phyloP scores from a whole-genome alignment of 2,329 filamentous ascomycete genomes.

The Hymenoscyphus infarciens region DNA sequence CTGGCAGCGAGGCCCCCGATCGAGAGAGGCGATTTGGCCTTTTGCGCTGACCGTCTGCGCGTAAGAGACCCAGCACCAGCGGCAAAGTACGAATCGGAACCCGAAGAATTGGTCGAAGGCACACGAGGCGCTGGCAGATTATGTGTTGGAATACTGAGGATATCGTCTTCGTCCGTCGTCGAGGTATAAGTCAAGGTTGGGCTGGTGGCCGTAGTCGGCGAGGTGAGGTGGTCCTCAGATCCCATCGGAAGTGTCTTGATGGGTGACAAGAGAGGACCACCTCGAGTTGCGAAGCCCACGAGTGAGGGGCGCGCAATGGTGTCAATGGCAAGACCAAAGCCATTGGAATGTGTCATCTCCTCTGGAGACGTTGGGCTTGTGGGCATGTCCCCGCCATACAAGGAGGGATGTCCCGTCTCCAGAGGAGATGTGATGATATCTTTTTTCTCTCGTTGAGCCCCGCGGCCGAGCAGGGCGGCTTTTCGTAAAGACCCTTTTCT shows the following conservation, averaged over 20 bases:
- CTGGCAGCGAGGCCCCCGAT: conserved; percentile 50
- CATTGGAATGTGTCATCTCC: conserved; percentile 21
- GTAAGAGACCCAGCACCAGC: conserved; percentile 38
- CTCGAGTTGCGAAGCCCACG: conserved; percentile 43
- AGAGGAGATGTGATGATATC: conserved; percentile 43
- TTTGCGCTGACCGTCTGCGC: conserved; percentile 33
- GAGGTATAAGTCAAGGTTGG: conserved; percentile 61
- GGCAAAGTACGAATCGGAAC: conserved; percentile 62
- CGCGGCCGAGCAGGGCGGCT: conserved; percentile 76
- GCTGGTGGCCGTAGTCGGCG: conserved; percentile 42
- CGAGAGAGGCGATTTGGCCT: conserved; percentile 56
- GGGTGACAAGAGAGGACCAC: conserved; percentile 26
- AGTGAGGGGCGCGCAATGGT: conserved; percentile 45
- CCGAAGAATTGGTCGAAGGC: conserved; percentile 46
- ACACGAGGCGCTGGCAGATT: conserved; percentile 42
- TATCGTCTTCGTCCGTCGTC: conserved; percentile 82
- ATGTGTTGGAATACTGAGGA: conserved; percentile 57
- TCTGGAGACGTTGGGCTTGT: conserved; percentile 29
- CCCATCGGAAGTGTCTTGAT: conserved; percentile 35
- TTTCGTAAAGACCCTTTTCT: conserved; percentile 84
- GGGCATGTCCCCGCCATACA: conserved; percentile 21
- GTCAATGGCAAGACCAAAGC: conserved; percentile 47
- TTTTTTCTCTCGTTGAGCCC: conserved; percentile 57
- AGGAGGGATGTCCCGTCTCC: conserved; percentile 31
- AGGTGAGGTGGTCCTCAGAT: conserved; percentile 28